A percentile compares a stretch with the other conserved stretches of the same genome.
Evolutionary conservation across 805 yeast species (phyloP).

Genomic region (Lipomyces kockii): DNA sequence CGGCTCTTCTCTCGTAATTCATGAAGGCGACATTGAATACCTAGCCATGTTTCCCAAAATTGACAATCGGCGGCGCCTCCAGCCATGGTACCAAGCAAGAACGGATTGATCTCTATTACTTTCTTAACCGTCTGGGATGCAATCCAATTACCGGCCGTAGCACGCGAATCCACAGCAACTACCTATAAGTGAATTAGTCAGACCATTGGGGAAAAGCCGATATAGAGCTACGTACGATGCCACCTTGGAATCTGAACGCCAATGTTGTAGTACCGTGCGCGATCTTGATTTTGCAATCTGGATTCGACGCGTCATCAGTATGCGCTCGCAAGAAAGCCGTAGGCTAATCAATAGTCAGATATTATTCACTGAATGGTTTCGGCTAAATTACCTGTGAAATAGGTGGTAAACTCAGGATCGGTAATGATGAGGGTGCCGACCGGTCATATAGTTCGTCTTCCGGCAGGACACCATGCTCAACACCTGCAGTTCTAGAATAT

Average conservation of each 20-base stretch:
- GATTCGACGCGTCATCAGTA: slow-evolving; percentile 91
- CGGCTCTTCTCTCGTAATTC: slow-evolving; percentile 94
- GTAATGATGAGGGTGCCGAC: slow-evolving; percentile 21
- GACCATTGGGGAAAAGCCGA: slow-evolving; percentile 38
- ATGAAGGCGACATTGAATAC: slow-evolving; percentile 92
- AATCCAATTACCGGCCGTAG: slow-evolving; percentile 97
- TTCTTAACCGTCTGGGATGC: slow-evolving; percentile 98
- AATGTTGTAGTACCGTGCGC: slow-evolving; percentile 99
- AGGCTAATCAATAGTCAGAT: slow-evolving; percentile 55
- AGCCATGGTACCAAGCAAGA: slow-evolving; percentile 95
- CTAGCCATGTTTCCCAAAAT: slow-evolving; percentile 99
- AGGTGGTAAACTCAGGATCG: slow-evolving; percentile 42
- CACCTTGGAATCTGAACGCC: slow-evolving; percentile 95
- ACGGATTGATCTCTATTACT: slow-evolving; percentile 95
- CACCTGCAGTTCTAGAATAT: slow-evolving; percentile 32
- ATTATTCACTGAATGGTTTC: not conserved
- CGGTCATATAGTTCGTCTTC: slow-evolving; percentile 31
- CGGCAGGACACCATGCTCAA: slow-evolving; percentile 24
- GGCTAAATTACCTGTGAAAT: slow-evolving; percentile 39
- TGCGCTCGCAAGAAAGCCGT: slow-evolving; percentile 95
- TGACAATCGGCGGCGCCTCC: slow-evolving; percentile 99
- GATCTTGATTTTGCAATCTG: slow-evolving; percentile 92
- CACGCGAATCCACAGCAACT: slow-evolving; percentile 97
- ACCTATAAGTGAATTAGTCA: slow-evolving; percentile 29
- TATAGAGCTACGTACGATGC: slow-evolving; percentile 54